Percentiles rank a stretch among this genome's conserved stretches.
These are phyloP conservation scores for Fusarium pseudocircinatum DNA, from an alignment of 2,329 filamentous ascomycete species.

Conservation along the genomic window DNA sequence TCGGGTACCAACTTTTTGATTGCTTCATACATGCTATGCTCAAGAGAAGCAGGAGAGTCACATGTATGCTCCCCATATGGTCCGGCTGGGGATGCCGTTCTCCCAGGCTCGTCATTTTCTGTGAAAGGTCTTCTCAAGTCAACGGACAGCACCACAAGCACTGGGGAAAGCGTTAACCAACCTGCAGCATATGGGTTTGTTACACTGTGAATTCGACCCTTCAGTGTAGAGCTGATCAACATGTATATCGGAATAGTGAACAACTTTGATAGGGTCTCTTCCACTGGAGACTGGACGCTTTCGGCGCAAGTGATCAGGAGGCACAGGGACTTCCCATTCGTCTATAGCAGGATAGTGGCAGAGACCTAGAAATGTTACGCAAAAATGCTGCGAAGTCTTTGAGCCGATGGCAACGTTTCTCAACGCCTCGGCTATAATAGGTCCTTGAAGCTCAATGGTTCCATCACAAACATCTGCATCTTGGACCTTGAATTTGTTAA, in stretches of 20 bases:
- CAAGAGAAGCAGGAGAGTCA: constrained; percentile 60
- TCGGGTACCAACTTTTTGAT: constrained; percentile 58
- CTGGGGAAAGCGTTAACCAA: constrained; percentile 26
- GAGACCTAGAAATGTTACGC: constrained; percentile 62
- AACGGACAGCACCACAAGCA: neutral
- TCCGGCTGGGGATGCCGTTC: constrained; percentile 60
- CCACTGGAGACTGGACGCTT: constrained; percentile 54
- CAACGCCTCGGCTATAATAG: constrained; percentile 61
- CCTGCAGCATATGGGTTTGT: constrained; percentile 69
- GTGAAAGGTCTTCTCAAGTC: constrained; percentile 53
- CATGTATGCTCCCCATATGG: constrained; percentile 63
- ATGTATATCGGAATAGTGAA: constrained; percentile 70
- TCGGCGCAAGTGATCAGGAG: constrained; percentile 51
- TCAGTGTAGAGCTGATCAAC: constrained; percentile 64
- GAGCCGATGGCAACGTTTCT: constrained; percentile 59
- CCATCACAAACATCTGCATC: constrained; percentile 67
- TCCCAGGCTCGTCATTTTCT: constrained; percentile 57
- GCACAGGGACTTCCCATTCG: constrained; percentile 55
- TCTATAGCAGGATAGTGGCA: constrained; percentile 60
- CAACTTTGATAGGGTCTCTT: constrained; percentile 60
- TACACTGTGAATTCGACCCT: constrained; percentile 64
- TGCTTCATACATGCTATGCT: constrained; percentile 64
- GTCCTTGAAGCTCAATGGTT: constrained; percentile 60
- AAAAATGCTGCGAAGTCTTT: constrained; percentile 61
- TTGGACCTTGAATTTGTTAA: constrained; percentile 52